Evolutionary conservation across 192 early-diverging fungal genomes (phyloP), one percentile per base, ranked within the genome.

Genomic region (Mycoemilia scoparia): DNA sequence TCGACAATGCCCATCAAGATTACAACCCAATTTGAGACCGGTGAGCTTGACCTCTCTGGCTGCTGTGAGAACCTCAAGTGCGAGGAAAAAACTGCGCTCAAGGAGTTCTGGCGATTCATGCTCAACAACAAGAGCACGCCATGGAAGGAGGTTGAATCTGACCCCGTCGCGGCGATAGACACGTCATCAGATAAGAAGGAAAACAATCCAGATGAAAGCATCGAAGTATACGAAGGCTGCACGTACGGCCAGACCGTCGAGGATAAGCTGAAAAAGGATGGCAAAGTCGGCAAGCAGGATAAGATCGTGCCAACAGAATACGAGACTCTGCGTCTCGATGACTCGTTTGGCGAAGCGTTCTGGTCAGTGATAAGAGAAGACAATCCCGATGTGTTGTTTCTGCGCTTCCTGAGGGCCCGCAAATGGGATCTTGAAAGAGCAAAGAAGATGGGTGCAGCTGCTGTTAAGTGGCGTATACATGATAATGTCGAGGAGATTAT

Each of bases 391-490:
- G 49, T 70, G 7, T 45, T 84, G 22, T 24, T 81, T 12, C 65
- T 86, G 28, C 63, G 86, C 24, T 89, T 84, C 51, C 55, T 89
- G 28, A 64, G 87, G 21, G 88, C 87, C 10, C 63, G 88, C 22
- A 90, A 90, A 43, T 93, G 85, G 84, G 74, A 90, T 39, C 45
- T 81, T 4, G 53, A 72, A 25, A 71, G 65, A 45, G 77, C 87
- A 2, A 63, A 77, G 22, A 54, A 46, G 9, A 87, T 88, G 87
- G 39, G 74, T 10, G 37, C 76, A 11, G 60, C 67, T 8, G 66
- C 73, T 4, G 40, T 93, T 27, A 70, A 73, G 34, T 93, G 88
- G 88, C 60, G 84, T 16, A 17, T 76, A 1, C 55, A 67, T 32
- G 63, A 60, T 34, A 64, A 63, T 19, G 67, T 83, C 6, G 43